phyloP scores from a whole-genome alignment of 345 rosid genomes.

The Reutealis trisperma region DNA sequence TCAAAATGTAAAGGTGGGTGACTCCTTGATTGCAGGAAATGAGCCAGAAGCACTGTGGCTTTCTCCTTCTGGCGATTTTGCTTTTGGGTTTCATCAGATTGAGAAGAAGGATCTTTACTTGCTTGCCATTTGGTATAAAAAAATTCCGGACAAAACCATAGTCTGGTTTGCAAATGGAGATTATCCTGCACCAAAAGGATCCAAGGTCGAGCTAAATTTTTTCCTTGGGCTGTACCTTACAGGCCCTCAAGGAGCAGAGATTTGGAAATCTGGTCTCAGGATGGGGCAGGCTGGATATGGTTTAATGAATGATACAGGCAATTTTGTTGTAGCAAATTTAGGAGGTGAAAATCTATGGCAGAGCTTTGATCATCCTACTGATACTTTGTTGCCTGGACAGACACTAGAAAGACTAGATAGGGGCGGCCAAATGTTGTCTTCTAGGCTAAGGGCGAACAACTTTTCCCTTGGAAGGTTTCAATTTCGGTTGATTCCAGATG shows the following conservation, averaged over 20 bases:
- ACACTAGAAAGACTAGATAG: conserved; percentile 4
- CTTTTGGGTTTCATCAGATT: conserved; percentile 33
- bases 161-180: conserved; percentile 37
- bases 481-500: conserved; percentile 26
- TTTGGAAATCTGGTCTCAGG: conserved; percentile 24
- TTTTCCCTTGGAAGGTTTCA: conserved; percentile 45
- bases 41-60: conserved; percentile 14
- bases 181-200: conserved; percentile 22
- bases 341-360: conserved; percentile 24
- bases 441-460: conserved; percentile 26
- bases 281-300: conserved; percentile 16
- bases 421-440: conserved; percentile 12
- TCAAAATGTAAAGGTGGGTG: background rate
- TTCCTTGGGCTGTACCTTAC: conserved; percentile 20
- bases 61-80: conserved; percentile 35
- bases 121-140: conserved; percentile 38
- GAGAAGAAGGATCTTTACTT: conserved; percentile 23
- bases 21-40: conserved; percentile 12
- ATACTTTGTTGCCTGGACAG: conserved; percentile 44
- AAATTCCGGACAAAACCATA: conserved; percentile 32
- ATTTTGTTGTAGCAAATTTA: conserved; percentile 23
- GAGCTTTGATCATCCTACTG: conserved; percentile 37
- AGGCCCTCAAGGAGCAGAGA: conserved; percentile 25
- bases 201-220: conserved; percentile 26
- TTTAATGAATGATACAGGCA: conserved; percentile 30